Evolutionary conservation across 2,329 filamentous ascomycete species (phyloP).

Genomic region (Shiraia bambusicola): DNA sequence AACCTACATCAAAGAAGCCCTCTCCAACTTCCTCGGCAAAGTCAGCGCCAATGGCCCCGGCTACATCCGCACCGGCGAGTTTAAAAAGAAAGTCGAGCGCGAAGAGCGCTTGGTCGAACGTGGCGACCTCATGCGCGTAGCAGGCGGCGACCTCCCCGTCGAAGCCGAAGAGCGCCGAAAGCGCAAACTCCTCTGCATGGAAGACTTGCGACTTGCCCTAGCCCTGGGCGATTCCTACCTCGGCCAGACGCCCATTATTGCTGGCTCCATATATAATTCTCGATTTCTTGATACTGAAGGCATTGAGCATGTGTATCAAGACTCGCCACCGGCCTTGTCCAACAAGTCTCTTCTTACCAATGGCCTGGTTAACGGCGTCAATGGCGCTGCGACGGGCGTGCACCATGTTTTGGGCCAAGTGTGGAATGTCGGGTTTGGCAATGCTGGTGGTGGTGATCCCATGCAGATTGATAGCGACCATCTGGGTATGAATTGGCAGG

Average conservation of each 20-base stretch:
- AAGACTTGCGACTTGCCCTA: conserved; percentile 74
- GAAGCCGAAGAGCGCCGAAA: conserved; percentile 76
- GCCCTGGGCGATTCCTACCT: conserved; percentile 75
- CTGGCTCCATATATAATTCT: conserved; percentile 65
- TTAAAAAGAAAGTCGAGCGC: conserved; percentile 69
- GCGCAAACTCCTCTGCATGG: conserved; percentile 71
- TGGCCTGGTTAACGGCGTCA: conserved; percentile 8
- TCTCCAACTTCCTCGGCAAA: conserved; percentile 57
- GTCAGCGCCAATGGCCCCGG: conserved; percentile 57
- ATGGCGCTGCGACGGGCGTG: conserved; percentile 11
- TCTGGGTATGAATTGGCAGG: conserved; percentile 42
- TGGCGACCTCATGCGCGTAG: conserved; percentile 74
- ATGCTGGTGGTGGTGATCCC: conserved; percentile 10
- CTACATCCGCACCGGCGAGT: conserved; percentile 73
- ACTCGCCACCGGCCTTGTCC: not conserved
- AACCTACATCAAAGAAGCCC: conserved; percentile 63
- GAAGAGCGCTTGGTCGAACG: conserved; percentile 73
- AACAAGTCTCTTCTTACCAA: conserved; percentile 12
- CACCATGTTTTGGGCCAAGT: conserved; percentile 6
- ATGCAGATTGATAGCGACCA: conserved; percentile 40
- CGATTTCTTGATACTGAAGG: conserved; percentile 63
- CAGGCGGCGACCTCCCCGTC: conserved; percentile 74
- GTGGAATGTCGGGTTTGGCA: conserved; percentile 28
- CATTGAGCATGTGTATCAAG: conserved; percentile 27
- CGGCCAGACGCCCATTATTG: conserved; percentile 74